Evolutionary conservation across 768 basidiomycete genomes (phyloP).

Genomic region (Mycena venus): DNA sequence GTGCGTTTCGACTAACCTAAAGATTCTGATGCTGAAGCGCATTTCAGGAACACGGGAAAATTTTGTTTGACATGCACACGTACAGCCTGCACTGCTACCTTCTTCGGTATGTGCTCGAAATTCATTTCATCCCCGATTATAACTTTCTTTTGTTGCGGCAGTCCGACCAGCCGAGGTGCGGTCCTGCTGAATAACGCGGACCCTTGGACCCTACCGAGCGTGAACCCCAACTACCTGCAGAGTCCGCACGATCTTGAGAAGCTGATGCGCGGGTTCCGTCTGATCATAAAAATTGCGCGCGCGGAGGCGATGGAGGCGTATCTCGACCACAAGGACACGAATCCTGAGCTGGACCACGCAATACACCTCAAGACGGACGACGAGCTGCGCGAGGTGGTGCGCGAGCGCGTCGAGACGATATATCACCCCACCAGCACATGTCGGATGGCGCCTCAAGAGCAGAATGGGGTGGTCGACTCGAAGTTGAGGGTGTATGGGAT

Average conservation of each 20-base stretch:
- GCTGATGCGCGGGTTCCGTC: conserved; percentile 57
- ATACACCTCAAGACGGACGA: conserved; percentile 53
- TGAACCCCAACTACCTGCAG: conserved; percentile 62
- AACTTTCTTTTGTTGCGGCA: conserved; percentile 25
- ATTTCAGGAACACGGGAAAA: conserved; percentile 51
- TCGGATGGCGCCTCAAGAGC: conserved; percentile 58
- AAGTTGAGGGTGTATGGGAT: conserved; percentile 48
- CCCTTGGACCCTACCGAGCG: conserved; percentile 58
- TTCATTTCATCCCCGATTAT: not conserved
- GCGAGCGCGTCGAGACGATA: conserved; percentile 58
- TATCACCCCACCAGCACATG: conserved; percentile 64
- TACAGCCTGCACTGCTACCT: conserved; percentile 58
- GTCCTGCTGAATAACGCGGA: conserved; percentile 55
- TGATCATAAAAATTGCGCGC: conserved; percentile 54
- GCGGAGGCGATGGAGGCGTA: conserved; percentile 54
- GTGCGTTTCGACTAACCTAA: conserved; percentile 32
- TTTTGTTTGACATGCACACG: conserved; percentile 52
- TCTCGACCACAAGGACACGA: conserved; percentile 50
- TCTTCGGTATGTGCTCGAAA: conserved; percentile 46
- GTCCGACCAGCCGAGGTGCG: conserved; percentile 58
- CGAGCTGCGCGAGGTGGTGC: conserved; percentile 56
- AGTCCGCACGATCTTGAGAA: conserved; percentile 57
- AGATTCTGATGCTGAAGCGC: not conserved
- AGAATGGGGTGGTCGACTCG: conserved; percentile 47
- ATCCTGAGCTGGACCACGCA: conserved; percentile 56